A percentile compares a stretch with the other conserved stretches of the same genome.
These are phyloP conservation scores for Trametes villosa DNA, from an alignment of 768 basidiomycete genomes.

Conservation along the genomic window DNA sequence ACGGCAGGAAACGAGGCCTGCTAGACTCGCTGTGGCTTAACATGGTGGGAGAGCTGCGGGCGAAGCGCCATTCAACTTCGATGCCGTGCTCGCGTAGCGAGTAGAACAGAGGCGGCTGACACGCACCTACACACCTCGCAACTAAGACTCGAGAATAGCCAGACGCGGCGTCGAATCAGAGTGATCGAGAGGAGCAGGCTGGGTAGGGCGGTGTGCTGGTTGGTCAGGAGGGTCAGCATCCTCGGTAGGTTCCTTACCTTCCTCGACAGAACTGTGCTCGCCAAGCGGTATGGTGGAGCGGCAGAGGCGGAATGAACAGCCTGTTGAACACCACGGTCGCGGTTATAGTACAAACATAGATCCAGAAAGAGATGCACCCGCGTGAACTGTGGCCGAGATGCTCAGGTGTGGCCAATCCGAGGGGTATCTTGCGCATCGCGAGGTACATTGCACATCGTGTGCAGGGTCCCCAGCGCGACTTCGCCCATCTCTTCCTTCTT, in stretches of 20 bases:
- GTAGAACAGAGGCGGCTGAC: neutral
- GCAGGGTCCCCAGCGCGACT: conserved; percentile 10
- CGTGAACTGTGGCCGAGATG: neutral
- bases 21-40: neutral
- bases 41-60: neutral
- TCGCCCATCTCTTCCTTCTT: conserved; percentile 4
- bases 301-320: neutral
- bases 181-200: neutral
- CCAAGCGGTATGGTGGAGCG: neutral
- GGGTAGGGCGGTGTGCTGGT: neutral
- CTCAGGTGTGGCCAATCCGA: neutral
- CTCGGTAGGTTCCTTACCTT: neutral
- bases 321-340: neutral
- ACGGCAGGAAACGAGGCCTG: conserved; percentile 11
- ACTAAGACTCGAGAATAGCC: neutral
- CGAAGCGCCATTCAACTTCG: neutral
- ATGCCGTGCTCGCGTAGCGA: neutral
- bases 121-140: neutral
- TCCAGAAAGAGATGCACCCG: conserved; percentile 5
- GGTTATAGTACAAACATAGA: conserved; percentile 10
- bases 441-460: neutral
- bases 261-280: neutral
- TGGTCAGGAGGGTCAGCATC: neutral
- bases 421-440: neutral
- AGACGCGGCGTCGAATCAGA: neutral